A percentile compares a stretch with the other conserved stretches of the same genome.
These are phyloP conservation scores for Phaeophleospora eucalypticola DNA, from an alignment of 2,329 filamentous ascomycete species.

Conservation along the genomic window DNA sequence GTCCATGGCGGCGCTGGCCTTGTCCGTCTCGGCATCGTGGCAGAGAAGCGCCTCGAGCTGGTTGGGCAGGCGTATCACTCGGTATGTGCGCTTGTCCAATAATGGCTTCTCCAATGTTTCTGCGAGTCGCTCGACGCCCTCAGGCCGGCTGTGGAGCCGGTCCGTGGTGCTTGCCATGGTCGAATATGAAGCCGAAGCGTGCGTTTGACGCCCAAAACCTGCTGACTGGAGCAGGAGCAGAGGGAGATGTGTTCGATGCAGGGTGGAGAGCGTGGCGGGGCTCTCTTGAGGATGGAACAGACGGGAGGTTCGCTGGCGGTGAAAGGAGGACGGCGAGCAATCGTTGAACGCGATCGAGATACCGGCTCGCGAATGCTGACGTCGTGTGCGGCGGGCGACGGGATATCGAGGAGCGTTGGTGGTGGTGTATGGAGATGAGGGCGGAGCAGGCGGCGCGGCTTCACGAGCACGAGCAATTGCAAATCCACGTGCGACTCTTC, in stretches of 20 bases:
- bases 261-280: neutral
- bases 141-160: slow-evolving; percentile 16
- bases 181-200: too few relatives aligned
- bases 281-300: too few relatives aligned
- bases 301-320: too few relatives aligned
- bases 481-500: too few relatives aligned
- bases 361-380: too few relatives aligned
- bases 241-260: neutral
- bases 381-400: too few relatives aligned
- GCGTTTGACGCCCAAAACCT: neutral
- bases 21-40: slow-evolving; percentile 92
- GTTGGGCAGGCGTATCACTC: slow-evolving; percentile 80
- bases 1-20: slow-evolving; percentile 91
- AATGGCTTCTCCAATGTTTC: slow-evolving; percentile 76
- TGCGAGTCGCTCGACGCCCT: slow-evolving; percentile 41
- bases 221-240: neutral
- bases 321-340: too few relatives aligned
- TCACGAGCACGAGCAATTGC: too few relatives aligned
- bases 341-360: too few relatives aligned
- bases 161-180: slow-evolving; percentile 8
- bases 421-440: too few relatives aligned
- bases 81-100: slow-evolving; percentile 80
- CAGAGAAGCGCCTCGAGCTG: slow-evolving; percentile 87
- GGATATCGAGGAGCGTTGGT: too few relatives aligned
- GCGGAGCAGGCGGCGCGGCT: too few relatives aligned